Evolutionary conservation across 2,329 filamentous ascomycete species (phyloP), one percentile per base, ranked within the genome.

Genomic region (Orbilia javanica): DNA sequence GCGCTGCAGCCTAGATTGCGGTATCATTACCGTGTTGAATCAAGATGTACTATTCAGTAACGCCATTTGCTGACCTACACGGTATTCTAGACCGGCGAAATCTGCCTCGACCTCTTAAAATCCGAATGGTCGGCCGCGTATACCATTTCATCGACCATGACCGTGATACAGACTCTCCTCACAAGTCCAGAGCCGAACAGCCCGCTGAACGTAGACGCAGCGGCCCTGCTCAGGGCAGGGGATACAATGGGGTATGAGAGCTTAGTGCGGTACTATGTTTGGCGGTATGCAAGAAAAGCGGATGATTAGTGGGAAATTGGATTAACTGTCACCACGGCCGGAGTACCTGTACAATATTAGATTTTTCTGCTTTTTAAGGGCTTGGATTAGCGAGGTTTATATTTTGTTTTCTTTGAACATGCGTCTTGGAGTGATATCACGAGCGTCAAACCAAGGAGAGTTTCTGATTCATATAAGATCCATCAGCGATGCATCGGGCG

Each of bases 81-180:
- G 20, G 34, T 22, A 25, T 4, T 36, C n/a, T 82, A 87, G 81
- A 94, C 90, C 1, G 96, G 96, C 81, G 94, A 97, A 85, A 96
- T 99, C 83, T 99, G 96, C 84, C 89, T 98, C 29, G 96, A 97
- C 83, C 88, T 98, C 79, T 87, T 99, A 76, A 88, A 88, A 82
- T 88, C 91, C 69, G 88, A 88, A 18, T 98, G 95, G 95, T 92
- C 92, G 75, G 93, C 94, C 0, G 90, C 93, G 18, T 96, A 97
- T 84, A 94, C 91, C 46, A 88, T 98, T 20, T 88, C 91, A 39
- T 89, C 91, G 82, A 92, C 91, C 79, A 86, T 95, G 82, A 90
- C 92, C 81, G 90, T 90, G 55, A 88, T 95, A 80, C 89, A 92
- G 80, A 88, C 92, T 85, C 86, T 96, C 81, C 86, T 93, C 73